Evolutionary conservation across 129 eudicot genomes (phyloP).

Genomic region (Centella asiatica): DNA sequence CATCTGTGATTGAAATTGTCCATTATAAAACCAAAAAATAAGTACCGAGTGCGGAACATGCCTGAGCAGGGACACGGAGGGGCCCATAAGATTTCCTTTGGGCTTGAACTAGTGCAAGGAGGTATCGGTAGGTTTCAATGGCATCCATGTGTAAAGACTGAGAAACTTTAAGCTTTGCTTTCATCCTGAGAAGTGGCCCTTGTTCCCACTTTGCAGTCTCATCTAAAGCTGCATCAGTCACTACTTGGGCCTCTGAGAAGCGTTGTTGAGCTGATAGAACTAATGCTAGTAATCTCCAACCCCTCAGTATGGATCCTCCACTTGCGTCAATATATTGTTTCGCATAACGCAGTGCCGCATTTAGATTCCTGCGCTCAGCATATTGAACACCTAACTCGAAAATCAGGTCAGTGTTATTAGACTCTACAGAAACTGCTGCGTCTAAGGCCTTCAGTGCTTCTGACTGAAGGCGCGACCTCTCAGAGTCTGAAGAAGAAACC

Average conservation of each 20-base stretch:
- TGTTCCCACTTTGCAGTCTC: constrained; percentile 96
- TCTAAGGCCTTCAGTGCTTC: constrained; percentile 77
- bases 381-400: constrained; percentile 72
- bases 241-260: constrained; percentile 77
- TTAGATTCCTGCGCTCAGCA: constrained; percentile 77
- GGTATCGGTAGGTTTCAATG: constrained; percentile 72
- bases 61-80: constrained; percentile 45
- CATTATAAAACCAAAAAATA: neutral
- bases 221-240: constrained; percentile 84
- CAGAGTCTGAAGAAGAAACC: constrained; percentile 59
- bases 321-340: constrained; percentile 69
- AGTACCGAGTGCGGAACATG: neutral
- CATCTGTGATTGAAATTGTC: neutral
- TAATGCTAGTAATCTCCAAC: constrained; percentile 91
- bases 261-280: constrained; percentile 75
- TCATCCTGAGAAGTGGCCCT: constrained; percentile 84
- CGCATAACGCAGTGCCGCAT: constrained; percentile 67
- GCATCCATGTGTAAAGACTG: constrained; percentile 83
- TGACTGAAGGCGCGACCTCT: constrained; percentile 75
- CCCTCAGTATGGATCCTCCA: constrained; percentile 71
- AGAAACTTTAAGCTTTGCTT: constrained; percentile 75
- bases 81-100: constrained; percentile 75
- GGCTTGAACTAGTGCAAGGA: constrained; percentile 84
- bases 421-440: constrained; percentile 50
- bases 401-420: constrained; percentile 52